phyloP scores from a whole-genome alignment of 495 filamentous ascomycete species.

The Hypoxylon rickii region DNA sequence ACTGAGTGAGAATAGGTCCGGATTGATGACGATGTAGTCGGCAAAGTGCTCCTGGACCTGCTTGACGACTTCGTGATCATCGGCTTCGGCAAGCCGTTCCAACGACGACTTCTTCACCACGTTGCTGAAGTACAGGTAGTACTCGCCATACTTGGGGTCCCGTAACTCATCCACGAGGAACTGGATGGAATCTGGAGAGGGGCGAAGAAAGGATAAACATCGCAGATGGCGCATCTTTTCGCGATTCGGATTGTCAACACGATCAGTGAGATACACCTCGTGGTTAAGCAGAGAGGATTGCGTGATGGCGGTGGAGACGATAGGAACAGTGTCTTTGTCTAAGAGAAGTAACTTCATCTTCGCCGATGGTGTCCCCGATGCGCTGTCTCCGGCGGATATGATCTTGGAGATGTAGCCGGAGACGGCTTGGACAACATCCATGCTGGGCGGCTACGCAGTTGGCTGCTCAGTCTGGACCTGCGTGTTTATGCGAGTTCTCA shows the following conservation, averaged over 20 bases:
- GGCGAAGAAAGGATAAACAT: conserved; percentile 90
- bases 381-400: conserved; percentile 81
- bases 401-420: conserved; percentile 97
- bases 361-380: conserved; percentile 69
- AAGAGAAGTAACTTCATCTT: conserved; percentile 99
- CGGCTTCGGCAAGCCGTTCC: conserved; percentile 93
- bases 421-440: conserved; percentile 93
- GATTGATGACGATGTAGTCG: conserved; percentile 93
- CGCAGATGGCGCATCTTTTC: conserved; percentile 98
- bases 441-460: conserved; percentile 55
- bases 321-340: conserved; percentile 91
- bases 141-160: conserved; percentile 97
- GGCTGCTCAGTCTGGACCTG: too few species aligned
- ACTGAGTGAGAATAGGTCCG: conserved; percentile 85
- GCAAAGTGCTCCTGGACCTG: conserved; percentile 93
- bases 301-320: conserved; percentile 91
- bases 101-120: conserved; percentile 95
- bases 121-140: conserved; percentile 96
- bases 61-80: conserved; percentile 95
- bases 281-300: conserved; percentile 96
- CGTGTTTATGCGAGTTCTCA: too few species aligned
- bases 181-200: conserved; percentile 88
- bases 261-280: conserved; percentile 96
- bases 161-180: conserved; percentile 93
- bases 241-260: conserved; percentile 84